Evolutionary conservation across 352 stramenopile species (phyloP).

Genomic region (Pythium grandisporangium): DNA sequence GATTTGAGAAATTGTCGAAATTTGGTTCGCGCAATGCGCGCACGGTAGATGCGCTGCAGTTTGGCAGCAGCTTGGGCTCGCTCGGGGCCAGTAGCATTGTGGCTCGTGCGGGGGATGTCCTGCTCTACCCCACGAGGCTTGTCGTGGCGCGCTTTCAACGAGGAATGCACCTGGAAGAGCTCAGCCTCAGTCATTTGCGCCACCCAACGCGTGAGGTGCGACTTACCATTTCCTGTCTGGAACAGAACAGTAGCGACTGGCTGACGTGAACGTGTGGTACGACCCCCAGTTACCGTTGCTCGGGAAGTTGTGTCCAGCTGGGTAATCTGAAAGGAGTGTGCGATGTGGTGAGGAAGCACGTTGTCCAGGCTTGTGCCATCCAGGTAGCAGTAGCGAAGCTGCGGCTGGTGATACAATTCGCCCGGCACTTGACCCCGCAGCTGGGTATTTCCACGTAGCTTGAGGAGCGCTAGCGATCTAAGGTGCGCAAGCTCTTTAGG

Average conservation of each 20-base stretch:
- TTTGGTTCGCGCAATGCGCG: constrained; percentile 48
- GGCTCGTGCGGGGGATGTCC: constrained; percentile 25
- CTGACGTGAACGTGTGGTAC: background rate
- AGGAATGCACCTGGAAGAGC: constrained; percentile 40
- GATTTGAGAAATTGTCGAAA: constrained; percentile 45
- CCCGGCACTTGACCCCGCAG: constrained; percentile 21
- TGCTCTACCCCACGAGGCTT: constrained; percentile 4
- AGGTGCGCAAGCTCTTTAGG: constrained; percentile 29
- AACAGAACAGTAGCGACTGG: constrained; percentile 31
- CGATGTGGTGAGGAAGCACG: constrained; percentile 28
- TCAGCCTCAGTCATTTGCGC: constrained; percentile 42
- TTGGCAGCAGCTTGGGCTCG: constrained; percentile 44
- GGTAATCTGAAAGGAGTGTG: constrained; percentile 53
- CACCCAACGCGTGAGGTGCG: constrained; percentile 27
- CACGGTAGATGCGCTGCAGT: constrained; percentile 62
- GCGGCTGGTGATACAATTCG: constrained; percentile 26
- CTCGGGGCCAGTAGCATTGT: constrained; percentile 57
- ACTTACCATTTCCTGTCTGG: constrained; percentile 16
- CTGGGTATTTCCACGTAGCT: constrained; percentile 41
- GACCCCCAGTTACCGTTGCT: no score
- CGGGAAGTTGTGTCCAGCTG: no score
- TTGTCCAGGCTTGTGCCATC: constrained; percentile 40
- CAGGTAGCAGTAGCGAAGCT: constrained; percentile 54
- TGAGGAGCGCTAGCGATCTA: constrained; percentile 37
- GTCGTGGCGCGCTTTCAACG: constrained; percentile 31